Percentiles rank a stretch among this genome's conserved stretches.
Conservation (phyloP, 2,329 filamentous ascomycete species). For the Arthroderma sp. region DNA sequence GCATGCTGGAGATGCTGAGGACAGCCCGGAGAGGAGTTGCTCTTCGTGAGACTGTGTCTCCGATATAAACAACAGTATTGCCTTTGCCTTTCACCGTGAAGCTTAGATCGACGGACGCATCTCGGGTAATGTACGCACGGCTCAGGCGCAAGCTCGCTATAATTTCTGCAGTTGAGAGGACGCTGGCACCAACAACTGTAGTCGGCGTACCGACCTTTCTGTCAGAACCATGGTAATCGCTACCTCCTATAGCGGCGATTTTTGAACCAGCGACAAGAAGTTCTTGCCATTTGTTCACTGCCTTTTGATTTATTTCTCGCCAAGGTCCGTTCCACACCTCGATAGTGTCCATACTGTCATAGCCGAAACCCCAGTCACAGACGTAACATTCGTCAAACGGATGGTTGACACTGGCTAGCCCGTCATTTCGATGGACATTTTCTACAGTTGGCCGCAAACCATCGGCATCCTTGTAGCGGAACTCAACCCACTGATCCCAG, state of each 20-base stretch:
- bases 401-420: constrained; percentile 12
- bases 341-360: constrained; percentile 13
- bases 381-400: constrained; percentile 11
- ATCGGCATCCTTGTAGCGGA: constrained; percentile 9
- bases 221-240: constrained; percentile 11
- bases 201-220: constrained; percentile 12
- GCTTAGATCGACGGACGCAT: constrained; percentile 10
- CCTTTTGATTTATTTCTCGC: constrained; percentile 8
- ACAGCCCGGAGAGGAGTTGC: background rate
- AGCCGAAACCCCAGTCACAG: constrained; percentile 13
- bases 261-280: constrained; percentile 11
- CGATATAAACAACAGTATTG: constrained; percentile 3
- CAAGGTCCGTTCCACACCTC: constrained; percentile 13
- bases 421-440: constrained; percentile 9
- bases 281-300: constrained; percentile 12
- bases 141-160: constrained; percentile 10
- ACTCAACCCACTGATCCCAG: constrained; percentile 8
- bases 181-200: constrained; percentile 10
- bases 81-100: constrained; percentile 7
- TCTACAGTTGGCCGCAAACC: constrained; percentile 7
- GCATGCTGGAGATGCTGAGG: background rate
- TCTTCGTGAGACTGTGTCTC: constrained; percentile 1
- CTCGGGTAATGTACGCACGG: constrained; percentile 11
- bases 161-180: constrained; percentile 11
- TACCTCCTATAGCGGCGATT: constrained; percentile 11